Conservation (phyloP, 2,329 filamentous ascomycete species). For the Hymenoscyphus albidus region DNA sequence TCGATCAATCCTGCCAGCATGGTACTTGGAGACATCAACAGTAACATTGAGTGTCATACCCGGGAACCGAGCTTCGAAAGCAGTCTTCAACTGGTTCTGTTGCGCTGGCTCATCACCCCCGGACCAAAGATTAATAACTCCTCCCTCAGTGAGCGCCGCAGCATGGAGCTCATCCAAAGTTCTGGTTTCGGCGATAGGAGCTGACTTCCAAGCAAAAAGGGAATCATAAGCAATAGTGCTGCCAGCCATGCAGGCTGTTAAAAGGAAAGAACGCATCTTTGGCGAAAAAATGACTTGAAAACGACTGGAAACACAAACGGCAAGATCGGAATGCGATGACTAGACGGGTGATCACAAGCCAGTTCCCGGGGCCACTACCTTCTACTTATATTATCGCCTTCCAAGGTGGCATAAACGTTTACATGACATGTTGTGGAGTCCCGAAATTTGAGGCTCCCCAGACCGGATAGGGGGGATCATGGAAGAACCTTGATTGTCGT, state of each 20-base stretch:
- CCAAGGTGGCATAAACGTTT: too few species aligned
- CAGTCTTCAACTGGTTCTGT: conserved; percentile 28
- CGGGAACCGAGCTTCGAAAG: conserved; percentile 46
- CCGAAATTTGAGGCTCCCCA: too few species aligned
- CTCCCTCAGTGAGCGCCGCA: conserved; percentile 46
- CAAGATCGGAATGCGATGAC: too few species aligned
- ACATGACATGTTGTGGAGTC: too few species aligned
- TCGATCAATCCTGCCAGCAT: conserved; percentile 44
- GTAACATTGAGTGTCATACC: conserved; percentile 39
- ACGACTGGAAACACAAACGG: background rate
- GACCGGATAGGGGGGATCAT: too few species aligned
- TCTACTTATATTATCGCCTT: too few species aligned
- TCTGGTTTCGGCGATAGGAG: conserved; percentile 39
- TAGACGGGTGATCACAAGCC: too few species aligned
- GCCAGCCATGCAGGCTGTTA: background rate
- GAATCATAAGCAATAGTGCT: conserved; percentile 7
- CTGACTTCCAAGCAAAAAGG: conserved; percentile 8
- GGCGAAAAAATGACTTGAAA: background rate
- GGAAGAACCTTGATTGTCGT: too few species aligned
- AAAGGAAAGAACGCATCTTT: background rate
- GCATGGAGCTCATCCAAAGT: conserved; percentile 48
- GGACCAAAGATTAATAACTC: conserved; percentile 44
- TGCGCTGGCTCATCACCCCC: conserved; percentile 45
- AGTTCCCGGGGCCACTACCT: too few species aligned
- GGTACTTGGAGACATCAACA: conserved; percentile 54